phyloP scores from a whole-genome alignment of 164 flowering plant species.

The Sextonia rubra region DNA sequence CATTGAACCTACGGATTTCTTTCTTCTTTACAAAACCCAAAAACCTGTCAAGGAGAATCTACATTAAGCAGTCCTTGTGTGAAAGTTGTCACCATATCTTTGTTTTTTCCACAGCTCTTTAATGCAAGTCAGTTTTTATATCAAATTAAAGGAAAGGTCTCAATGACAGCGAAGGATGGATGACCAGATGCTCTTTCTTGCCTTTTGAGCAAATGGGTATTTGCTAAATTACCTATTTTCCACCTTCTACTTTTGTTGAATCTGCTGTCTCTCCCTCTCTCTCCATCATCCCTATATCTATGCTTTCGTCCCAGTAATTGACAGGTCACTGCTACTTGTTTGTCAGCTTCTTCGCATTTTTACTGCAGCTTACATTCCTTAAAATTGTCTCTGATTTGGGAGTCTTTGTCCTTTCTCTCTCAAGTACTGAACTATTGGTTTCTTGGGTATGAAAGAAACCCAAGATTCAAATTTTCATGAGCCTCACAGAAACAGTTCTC shows the following conservation, averaged over 20 bases:
- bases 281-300: background rate
- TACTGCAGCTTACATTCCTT: constrained; percentile 17
- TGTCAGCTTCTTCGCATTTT: constrained; percentile 10
- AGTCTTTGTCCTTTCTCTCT: constrained; percentile 5
- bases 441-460: background rate
- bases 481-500: background rate
- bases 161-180: background rate
- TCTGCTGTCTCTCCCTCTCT: background rate
- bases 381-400: constrained; percentile 12
- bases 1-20: too few species aligned
- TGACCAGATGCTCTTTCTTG: background rate
- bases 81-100: background rate
- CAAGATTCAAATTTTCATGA: background rate
- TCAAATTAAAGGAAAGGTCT: constrained; percentile 3
- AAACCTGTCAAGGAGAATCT: background rate
- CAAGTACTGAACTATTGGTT: too few species aligned
- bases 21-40: background rate
- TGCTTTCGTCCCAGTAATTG: constrained; percentile 4
- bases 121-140: background rate
- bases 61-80: background rate
- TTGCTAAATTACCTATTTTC: background rate
- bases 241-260: background rate
- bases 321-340: constrained; percentile 5
- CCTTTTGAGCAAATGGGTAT: background rate
- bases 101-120: background rate